Conservation (phyloP, 116 monocot genomes). For the Trichopus zeylanicus region DNA sequence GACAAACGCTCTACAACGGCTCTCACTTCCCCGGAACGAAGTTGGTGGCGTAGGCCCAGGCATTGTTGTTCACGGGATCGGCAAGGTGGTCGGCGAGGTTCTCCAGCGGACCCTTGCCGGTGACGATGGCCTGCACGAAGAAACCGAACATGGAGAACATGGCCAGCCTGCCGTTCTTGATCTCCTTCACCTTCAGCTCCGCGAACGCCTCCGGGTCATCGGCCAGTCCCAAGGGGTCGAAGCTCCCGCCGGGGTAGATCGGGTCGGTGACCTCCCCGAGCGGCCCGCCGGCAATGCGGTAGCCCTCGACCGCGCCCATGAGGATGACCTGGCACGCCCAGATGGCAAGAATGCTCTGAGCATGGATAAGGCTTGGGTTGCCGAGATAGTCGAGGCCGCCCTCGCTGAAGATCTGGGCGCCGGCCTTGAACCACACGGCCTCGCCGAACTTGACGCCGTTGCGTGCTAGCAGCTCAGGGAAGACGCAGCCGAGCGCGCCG, state of each 20-base stretch:
- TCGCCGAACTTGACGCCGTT: constrained; percentile 76
- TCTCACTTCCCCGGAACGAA: constrained; percentile 50
- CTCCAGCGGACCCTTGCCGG: constrained; percentile 45
- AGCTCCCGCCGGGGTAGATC: constrained; percentile 56
- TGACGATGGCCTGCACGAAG: constrained; percentile 52
- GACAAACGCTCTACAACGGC: too few species aligned
- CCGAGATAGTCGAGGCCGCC: constrained; percentile 58
- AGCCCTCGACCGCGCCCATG: constrained; percentile 62
- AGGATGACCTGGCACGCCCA: constrained; percentile 57
- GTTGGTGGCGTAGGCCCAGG: constrained; percentile 65
- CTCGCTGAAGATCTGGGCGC: constrained; percentile 56
- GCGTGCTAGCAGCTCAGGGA: constrained; percentile 56
- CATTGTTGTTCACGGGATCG: constrained; percentile 59
- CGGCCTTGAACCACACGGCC: constrained; percentile 83
- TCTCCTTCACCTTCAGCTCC: constrained; percentile 70
- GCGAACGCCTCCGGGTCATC: constrained; percentile 65
- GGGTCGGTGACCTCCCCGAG: constrained; percentile 49
- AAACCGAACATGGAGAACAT: constrained; percentile 76
- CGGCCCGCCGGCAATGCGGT: constrained; percentile 55
- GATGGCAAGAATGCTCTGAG: constrained; percentile 72
- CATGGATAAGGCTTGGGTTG: constrained; percentile 56
- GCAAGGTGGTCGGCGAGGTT: constrained; percentile 53
- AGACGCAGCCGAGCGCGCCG: constrained; percentile 51
- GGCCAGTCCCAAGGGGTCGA: constrained; percentile 50
- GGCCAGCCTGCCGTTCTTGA: constrained; percentile 64